Evolutionary conservation across 169 alveolate species (phyloP), one percentile per base, ranked within the genome.

Genomic region (Babesia ovis): DNA sequence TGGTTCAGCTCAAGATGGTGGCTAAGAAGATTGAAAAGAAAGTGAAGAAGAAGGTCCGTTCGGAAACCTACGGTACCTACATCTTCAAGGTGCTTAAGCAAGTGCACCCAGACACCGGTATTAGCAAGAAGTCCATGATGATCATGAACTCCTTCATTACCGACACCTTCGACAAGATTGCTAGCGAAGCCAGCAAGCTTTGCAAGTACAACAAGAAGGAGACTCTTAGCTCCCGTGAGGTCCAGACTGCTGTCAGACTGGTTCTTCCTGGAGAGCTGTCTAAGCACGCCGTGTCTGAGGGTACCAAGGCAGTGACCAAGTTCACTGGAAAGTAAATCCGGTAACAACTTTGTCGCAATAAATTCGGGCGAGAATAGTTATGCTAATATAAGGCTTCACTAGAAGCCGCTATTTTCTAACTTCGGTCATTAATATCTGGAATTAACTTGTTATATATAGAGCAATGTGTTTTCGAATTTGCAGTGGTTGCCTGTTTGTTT

Each of bases 231-330:
- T 92, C 98, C 71, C 96, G 98, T 62, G 99, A 98, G 84, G 95
- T 98, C 87, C 99, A 98, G 91, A 97, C 99, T 25, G 99, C 99
- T 59, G 98, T 97, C 86, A 96, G 98, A 84, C 95, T 98, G 62
- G 97, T 98, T 51, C 96, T 98, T 54, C 99, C 99, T n/a, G 99
- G 99, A 29, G 99, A 98, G 89, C 95, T 98, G 76, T 98, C 99
- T 59, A 96, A 97, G 94, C 99, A 98, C 91, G 99, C 99, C 79
- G 98, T 98, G 83, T 93, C 98, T 43, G 99, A 98, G 93, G 99
- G 99, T 83, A 97, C 99, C 80, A 98, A 97, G 94, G 99, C 99
- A 68, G 99, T 97, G 88, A 96, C 99, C 83, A 97, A 96, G 89
- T 97, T 94, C 94, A 93, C 98, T 69, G 93, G 94, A 51, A 91